phyloP scores from a whole-genome alignment of 2,329 filamentous ascomycete species.

The Scedosporium minutisporum region DNA sequence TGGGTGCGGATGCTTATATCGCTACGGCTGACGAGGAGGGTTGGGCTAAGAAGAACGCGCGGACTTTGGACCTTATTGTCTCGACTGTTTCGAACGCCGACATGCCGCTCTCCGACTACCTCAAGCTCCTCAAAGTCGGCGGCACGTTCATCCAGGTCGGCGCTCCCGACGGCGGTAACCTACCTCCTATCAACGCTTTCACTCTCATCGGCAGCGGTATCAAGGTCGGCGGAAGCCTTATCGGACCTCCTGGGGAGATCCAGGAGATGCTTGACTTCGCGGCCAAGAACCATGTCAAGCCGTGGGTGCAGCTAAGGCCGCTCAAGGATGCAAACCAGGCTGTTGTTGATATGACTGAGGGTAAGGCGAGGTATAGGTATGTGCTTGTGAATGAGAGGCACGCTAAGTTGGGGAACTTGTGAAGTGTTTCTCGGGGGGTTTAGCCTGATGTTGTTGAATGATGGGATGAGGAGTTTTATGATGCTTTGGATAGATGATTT shows the following conservation, averaged over 20 bases:
- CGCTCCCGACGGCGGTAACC: conserved; percentile 4
- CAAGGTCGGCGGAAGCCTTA: conserved; percentile 34
- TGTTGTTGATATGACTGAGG: conserved; percentile 43
- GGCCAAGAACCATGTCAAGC: conserved; percentile 44
- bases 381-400: conserved; percentile 31
- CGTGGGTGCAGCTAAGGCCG: conserved; percentile 44
- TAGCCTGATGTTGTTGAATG: neutral
- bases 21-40: conserved; percentile 36
- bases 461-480: neutral
- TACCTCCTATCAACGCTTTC: conserved; percentile 34
- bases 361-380: conserved; percentile 39
- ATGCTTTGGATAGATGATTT: too few relatives aligned
- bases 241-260: conserved; percentile 45
- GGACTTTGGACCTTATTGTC: conserved; percentile 48
- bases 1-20: conserved; percentile 45
- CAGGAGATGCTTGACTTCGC: conserved; percentile 50
- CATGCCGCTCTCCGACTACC: conserved; percentile 54
- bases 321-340: conserved; percentile 46
- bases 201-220: conserved; percentile 46
- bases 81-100: conserved; percentile 39
- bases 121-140: conserved; percentile 46
- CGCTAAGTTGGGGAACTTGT: neutral
- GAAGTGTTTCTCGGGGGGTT: neutral
- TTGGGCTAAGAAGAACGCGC: conserved; percentile 43
- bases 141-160: conserved; percentile 59